A percentile compares a stretch with the other conserved stretches of the same genome.
These are phyloP conservation scores for Bocquillonia castaneifolia DNA, from an alignment of 441 rosid species.

Conservation along the genomic window DNA sequence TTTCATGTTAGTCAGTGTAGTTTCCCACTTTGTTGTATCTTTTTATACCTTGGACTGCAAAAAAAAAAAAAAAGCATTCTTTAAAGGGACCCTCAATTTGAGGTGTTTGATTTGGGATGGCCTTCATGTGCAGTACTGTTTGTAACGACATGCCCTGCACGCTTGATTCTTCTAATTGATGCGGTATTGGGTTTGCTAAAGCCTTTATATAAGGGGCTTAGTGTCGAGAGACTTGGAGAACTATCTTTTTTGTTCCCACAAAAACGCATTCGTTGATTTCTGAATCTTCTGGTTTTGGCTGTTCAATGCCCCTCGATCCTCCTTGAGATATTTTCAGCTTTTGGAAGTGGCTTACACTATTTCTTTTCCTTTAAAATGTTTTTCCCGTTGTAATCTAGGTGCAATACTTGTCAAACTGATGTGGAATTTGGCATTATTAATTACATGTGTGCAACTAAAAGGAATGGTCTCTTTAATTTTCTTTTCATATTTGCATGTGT, in stretches of 20 bases:
- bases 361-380: not conserved
- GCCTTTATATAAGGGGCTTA: not conserved
- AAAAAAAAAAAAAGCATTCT: too few species aligned
- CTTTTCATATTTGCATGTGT: not conserved
- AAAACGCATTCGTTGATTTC: too few species aligned
- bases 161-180: not conserved
- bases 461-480: not conserved
- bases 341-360: not conserved
- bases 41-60: too few species aligned
- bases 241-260: not conserved
- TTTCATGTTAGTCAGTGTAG: not conserved
- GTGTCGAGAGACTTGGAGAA: not conserved
- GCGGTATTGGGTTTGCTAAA: not conserved
- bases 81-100: not conserved
- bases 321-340: conserved; percentile 1
- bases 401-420: not conserved
- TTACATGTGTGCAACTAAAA: not conserved
- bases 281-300: not conserved
- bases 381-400: not conserved
- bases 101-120: not conserved
- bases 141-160: not conserved
- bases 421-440: not conserved
- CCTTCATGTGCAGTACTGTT: too few species aligned
- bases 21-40: too few species aligned
- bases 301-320: not conserved